Base-by-base conservation (phyloP, 352 stramenopile species). In the Phytophthora sp. region DNA sequence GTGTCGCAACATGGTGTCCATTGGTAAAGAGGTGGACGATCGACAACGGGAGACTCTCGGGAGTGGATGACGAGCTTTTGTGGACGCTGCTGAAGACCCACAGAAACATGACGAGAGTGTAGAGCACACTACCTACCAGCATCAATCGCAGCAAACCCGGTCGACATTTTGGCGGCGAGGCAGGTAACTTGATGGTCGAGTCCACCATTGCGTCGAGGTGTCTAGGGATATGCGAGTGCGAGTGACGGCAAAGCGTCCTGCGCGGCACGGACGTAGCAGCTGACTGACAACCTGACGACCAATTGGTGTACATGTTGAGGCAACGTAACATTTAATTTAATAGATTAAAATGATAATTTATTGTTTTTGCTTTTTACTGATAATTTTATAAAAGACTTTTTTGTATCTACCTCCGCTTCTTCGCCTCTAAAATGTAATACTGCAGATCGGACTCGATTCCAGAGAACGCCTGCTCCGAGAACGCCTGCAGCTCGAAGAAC, bases 121-220 rank as follows among this genome's bases (percentile, higher is more conserved):
- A 71, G 49, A 71, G 20, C 20, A 71, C 26, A 44, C 63, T 67
- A 24, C 31, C 57, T 23, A 71, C 50, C 8, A 71, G 29, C 57
- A 71, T 71, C 7, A 67, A 5, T 13, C 63, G 63, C 33, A 71
- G 23, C 12, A 67, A 18, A 12, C 57, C 42, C 4, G 63, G 63
- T 3, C 63, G 63, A 35, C 63, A 71, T 67, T 63, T 67, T 9
- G 27, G 42, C n/a, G 57, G 54, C 15, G 55, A 24, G 7, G 47
- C 15, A 15, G 56, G 51, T 13, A 50, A 54, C 23, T 64, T 53
- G 11, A 49, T 38, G 33, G 39, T 20, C 41, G 63, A 63, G 49
- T 63, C 57, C 15, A n/a, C 21, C 63, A 71, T 71, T 23, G 26
- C 38, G 47, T 60, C 39, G 24, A 56, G 2, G 46, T 58, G 44